Evolutionary conservation across 169 alveolate genomes (phyloP), one percentile per base, ranked within the genome.

Genomic region (Cytauxzoon felis): DNA sequence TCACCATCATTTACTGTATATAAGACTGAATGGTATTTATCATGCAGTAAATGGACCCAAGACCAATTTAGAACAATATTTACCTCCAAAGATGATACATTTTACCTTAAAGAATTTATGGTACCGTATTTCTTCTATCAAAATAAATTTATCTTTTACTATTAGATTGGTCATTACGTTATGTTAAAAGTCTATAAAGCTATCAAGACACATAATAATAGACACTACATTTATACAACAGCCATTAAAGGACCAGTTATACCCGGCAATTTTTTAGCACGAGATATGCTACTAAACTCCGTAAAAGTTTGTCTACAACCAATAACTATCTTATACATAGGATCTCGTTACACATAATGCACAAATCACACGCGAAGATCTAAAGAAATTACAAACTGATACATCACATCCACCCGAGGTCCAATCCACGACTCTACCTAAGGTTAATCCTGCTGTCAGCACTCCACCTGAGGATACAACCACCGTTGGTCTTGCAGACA

Each of bases 21-120:
- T 53, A 29, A 53, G 18, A 76, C 75, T 7, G 90, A 83, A 51
- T 83, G 90, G 90, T 83, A 59, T 47, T 65, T 83, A n/a, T 83
- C 90, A 29, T 72, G 45, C 7, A 41, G 56, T 26, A 41, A 69
- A 0, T 88, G 90, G 1, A 47, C 57, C n/a, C 47, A 51, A 18
- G 72, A 49, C n/a, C 50, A 64, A 24, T 83, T 78, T 50, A 43
- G 61, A 21, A 53, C 67, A 47, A 56, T 41, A 13, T 32, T 87
- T 1, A 60, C 78, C 32, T 65, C 71, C 40, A 40, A 48, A 43
- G 76, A 75, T 30, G 86, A 73, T 53, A 72, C 61, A 24, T 66
- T 83, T 33, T 79, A 72, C 63, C 72, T 83, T n/a, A 53, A 50
- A 45, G 85, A 82, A n/a, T 71, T 21, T 41, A 83, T 65, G 90